These are phyloP conservation scores for Wallacemonas sp. DNA, from an alignment of 208 protist genomes.

Conservation along the genomic window DNA sequence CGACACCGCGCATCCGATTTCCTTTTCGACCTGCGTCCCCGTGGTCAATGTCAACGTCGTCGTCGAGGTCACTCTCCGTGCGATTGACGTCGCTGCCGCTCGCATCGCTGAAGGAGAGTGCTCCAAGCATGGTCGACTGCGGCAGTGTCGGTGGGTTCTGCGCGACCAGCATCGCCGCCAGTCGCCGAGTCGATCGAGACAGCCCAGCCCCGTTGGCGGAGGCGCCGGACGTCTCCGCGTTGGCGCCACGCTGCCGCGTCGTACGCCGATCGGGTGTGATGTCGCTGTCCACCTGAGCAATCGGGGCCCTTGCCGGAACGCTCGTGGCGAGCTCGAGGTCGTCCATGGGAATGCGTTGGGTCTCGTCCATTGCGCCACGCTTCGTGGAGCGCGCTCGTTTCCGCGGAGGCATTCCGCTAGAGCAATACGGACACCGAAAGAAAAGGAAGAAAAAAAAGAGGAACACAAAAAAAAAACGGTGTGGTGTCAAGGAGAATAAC, in stretches of 20 bases:
- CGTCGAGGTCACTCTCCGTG: not conserved
- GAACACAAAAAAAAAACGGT: not conserved
- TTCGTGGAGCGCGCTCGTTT: constrained; percentile 1
- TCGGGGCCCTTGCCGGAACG: too few species aligned
- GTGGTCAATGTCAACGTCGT: too few species aligned
- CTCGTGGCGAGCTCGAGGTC: too few species aligned
- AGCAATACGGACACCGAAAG: too few species aligned
- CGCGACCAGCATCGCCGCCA: constrained; percentile 1
- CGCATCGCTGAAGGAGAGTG: constrained; percentile 6
- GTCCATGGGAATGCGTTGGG: constrained; percentile 18
- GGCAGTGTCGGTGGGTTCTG: constrained; percentile 11
- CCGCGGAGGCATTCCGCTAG: constrained; percentile 21
- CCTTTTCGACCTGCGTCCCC: too few species aligned
- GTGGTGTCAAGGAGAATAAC: too few species aligned
- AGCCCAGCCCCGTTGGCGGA: not conserved
- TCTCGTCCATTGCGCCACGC: constrained; percentile 10
- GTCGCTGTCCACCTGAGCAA: too few species aligned
- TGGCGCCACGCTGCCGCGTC: too few species aligned
- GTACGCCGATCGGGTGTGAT: not conserved
- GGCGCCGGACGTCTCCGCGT: not conserved
- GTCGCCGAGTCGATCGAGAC: constrained; percentile 1
- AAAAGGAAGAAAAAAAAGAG: constrained; percentile 2
- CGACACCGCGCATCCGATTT: too few species aligned
- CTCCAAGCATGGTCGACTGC: not conserved
- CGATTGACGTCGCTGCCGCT: not conserved